A percentile compares a stretch with the other conserved stretches of the same genome.
Conservation (phyloP, 2,329 filamentous ascomycete species). For the Mariannaea elegans region DNA sequence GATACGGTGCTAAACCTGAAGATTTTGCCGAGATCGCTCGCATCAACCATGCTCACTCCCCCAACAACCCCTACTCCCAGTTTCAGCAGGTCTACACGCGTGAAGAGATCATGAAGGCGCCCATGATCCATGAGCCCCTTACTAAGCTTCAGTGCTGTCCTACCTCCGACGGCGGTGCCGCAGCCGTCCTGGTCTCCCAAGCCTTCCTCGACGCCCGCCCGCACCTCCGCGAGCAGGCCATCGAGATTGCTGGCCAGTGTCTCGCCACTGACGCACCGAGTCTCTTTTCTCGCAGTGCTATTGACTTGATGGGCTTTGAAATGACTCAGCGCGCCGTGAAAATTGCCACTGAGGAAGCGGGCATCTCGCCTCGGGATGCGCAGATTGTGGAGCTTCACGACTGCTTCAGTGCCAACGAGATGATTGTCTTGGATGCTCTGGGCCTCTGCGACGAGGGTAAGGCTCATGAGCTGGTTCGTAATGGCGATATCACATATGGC, state of each 20-base stretch:
- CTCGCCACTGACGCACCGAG: constrained; percentile 84
- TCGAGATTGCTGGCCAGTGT: constrained; percentile 87
- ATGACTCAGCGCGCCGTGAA: constrained; percentile 80
- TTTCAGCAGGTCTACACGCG: constrained; percentile 92
- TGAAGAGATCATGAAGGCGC: constrained; percentile 79
- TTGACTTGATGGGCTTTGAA: constrained; percentile 88
- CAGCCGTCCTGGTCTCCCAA: constrained; percentile 88
- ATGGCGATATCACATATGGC: constrained; percentile 91
- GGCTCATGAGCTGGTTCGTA: constrained; percentile 89
- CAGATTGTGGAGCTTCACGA: constrained; percentile 94
- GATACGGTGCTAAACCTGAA: constrained; percentile 80
- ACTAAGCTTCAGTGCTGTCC: constrained; percentile 99
- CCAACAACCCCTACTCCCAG: constrained; percentile 96
- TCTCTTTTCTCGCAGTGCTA: constrained; percentile 81
- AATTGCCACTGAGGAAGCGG: constrained; percentile 78
- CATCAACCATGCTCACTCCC: constrained; percentile 91
- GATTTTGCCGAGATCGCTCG: constrained; percentile 97
- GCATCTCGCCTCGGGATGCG: constrained; percentile 73
- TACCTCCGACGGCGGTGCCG: constrained; percentile 90
- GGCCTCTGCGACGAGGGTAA: constrained; percentile 81
- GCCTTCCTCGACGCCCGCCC: constrained; percentile 86
- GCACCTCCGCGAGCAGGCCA: constrained; percentile 81
- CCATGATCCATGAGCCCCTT: constrained; percentile 84
- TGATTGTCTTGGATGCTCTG: constrained; percentile 88
- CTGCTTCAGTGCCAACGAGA: constrained; percentile 95